Evolutionary conservation across 176 grass and related monocot genomes (phyloP), one percentile per base, ranked within the genome.

Genomic region (Eleusine coracana): DNA sequence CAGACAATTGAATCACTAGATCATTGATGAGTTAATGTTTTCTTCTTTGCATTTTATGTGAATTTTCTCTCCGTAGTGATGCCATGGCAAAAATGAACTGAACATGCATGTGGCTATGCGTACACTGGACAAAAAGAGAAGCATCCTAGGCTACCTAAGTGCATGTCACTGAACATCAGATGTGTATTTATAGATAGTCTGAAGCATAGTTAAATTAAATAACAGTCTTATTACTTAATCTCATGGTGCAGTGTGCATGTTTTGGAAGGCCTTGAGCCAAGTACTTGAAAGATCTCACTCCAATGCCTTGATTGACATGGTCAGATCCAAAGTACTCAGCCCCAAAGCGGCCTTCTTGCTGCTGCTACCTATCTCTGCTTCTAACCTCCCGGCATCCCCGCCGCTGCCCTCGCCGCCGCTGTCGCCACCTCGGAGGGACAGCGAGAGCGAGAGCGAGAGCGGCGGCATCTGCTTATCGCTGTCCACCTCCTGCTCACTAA

Each of bases 221-320:
- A 87, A 90, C 84, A 87, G 18, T 87, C 54, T 87, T 84, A 90
- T 71, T 90, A 90, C 78, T 71, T 90, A 90, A 87, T 80, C 31
- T 76, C 84, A 80, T 76, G 84, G 80, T 84, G 76, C 75, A 90
- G 84, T 87, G 84, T 87, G 84, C 84, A 85, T 73, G 2, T 83
- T 87, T 87, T 89, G 76, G 80, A 88, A 92, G 86, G 82, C 97
- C 93, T 96, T 89, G 89, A 72, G 81, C 92, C 87, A 86, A 96
- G 97, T 99, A 99, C 97, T 99, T 99, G 91, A 96, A 99, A 94
- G 93, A 99, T 99, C 97, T 99, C 97, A 99, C 97, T 99, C 97
- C 97, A 94, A 92, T 94, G 97, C 89, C 84, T 75, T 92, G 70
- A 99, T 99, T 62, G 97, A 99, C 97, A 99, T 99, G 97, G 97